A percentile compares a stretch with the other conserved stretches of the same genome.
These are phyloP conservation scores for Diaporthe sp. DNA, from an alignment of 2,329 filamentous ascomycete genomes.

Conservation along the genomic window DNA sequence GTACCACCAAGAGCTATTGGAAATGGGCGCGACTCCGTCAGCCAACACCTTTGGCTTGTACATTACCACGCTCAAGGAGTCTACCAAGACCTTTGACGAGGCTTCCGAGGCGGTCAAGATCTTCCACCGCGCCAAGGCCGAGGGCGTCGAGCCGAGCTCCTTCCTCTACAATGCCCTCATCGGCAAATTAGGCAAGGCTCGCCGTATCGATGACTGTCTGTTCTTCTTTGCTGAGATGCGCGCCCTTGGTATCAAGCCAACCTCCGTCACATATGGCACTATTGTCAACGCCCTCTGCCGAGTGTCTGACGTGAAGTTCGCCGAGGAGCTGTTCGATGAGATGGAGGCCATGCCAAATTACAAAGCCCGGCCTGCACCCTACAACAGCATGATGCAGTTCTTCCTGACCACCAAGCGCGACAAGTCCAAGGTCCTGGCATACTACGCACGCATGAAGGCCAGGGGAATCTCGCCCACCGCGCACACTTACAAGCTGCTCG, in stretches of 20 bases:
- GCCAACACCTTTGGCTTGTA: conserved; percentile 99
- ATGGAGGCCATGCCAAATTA: conserved; percentile 99
- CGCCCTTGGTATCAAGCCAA: conserved; percentile 90
- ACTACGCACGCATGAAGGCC: conserved; percentile 94
- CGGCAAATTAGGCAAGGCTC: conserved; percentile 97
- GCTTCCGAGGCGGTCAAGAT: conserved; percentile 97
- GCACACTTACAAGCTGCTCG: conserved; percentile 97
- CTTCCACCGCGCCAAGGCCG: conserved; percentile 92
- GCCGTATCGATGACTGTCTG: conserved; percentile 96
- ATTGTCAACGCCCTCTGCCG: conserved; percentile 98
- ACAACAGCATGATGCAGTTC: conserved; percentile 99
- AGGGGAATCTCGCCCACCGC: conserved; percentile 91
- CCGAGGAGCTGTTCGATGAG: conserved; percentile 97
- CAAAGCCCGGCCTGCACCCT: conserved; percentile 95
- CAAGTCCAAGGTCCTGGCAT: conserved; percentile 90
- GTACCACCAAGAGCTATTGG: conserved; percentile 91
- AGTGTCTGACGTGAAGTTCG: conserved; percentile 97
- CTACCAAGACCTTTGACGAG: conserved; percentile 97
- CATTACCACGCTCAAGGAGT: conserved; percentile 99
- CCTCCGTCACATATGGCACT: conserved; percentile 97
- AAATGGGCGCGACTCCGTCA: conserved; percentile 91
- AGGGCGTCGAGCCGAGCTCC: conserved; percentile 95
- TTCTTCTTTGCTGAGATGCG: conserved; percentile 99
- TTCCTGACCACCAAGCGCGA: conserved; percentile 98
- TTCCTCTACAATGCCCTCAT: conserved; percentile 99